These are phyloP conservation scores for Dorcoceras hygrometricum DNA, from an alignment of 257 asterid genomes.

Conservation along the genomic window DNA sequence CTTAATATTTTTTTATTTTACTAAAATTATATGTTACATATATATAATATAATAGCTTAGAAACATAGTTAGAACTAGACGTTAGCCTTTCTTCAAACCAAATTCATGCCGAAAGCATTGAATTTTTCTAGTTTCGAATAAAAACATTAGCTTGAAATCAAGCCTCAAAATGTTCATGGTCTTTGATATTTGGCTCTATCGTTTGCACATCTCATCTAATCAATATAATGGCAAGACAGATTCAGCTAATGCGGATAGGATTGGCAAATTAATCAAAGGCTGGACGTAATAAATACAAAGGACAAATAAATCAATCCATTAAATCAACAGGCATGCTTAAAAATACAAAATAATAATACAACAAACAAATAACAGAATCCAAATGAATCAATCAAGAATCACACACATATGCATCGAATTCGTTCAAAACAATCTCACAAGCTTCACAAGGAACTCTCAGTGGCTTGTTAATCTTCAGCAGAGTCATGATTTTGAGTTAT, in stretches of 20 bases:
- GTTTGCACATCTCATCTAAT: too few species aligned
- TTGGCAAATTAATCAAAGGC: neutral
- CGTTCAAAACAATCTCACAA: neutral
- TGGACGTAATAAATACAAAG: neutral
- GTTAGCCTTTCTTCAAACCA: too few species aligned
- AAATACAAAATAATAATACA: too few species aligned
- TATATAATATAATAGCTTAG: too few species aligned
- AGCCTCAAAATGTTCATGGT: too few species aligned
- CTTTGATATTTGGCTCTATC: too few species aligned
- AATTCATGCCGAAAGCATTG: too few species aligned
- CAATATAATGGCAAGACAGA: neutral
- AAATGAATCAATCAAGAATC: neutral
- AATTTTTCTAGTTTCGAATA: too few species aligned
- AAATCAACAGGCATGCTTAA: neutral
- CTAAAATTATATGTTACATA: too few species aligned
- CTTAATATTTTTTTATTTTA: too few species aligned
- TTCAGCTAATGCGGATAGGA: neutral
- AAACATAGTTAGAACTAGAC: too few species aligned
- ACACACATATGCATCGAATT: neutral
- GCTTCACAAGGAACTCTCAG: neutral
- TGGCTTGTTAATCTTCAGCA: constrained; percentile 36
- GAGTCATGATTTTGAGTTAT: constrained; percentile 56
- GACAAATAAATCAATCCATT: neutral
- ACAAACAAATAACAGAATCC: neutral
- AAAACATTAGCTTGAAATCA: too few species aligned